Base-by-base conservation (phyloP, 1,284 basidiomycete species). In the Mrakiaceae sp. region DNA sequence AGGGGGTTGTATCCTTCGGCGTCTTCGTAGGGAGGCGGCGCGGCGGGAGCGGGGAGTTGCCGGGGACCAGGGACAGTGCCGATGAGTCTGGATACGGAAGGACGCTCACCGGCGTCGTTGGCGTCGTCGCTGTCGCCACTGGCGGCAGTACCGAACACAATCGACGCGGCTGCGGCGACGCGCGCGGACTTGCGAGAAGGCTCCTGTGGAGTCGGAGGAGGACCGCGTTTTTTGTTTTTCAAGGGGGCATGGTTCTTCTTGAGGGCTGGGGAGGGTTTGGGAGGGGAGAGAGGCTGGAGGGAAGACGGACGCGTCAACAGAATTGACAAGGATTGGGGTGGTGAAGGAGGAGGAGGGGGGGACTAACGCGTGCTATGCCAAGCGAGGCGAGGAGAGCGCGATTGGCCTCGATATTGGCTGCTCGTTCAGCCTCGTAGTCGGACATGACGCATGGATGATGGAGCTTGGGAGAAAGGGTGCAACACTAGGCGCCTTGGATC, bases 331-430 rank as follows among this genome's bases (percentile, higher is more conserved):
- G 4, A 14, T 16, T 9, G 43, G 43, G 39, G 12, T 8, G 27
- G 46, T 40, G 56, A 59, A 47, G 42, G 52, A 49, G 39, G 27
- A 51, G 6, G 48, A 12, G 48, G 48, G 14, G 53, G 8, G 6
- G 7, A 58, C 65, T 14, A n/a, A 63, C 61, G 10, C 42, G 51
- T 47, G 49, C 14, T 51, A 66, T 60, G 6, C 61, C 61, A 0
- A 66, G 50, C 5, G 46, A 40, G 4, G 42, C 49, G 12, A 66
- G 50, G 40, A 66, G 43, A 6, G 42, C 52, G 39, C 51, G 11
- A 44, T 66, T 66, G 61, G 65, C 65, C 4, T 39, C 59, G 16
- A 66, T 66, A 39, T 66, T 66, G 27, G 57, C 65, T 3, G 44
- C 39, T 39, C 65, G 47, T 3, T 51, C 57, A 5, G 48, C 44